Evolutionary conservation across 1,284 basidiomycete species (phyloP), one percentile per base, ranked within the genome.

Genomic region (Abortiporus biennis): DNA sequence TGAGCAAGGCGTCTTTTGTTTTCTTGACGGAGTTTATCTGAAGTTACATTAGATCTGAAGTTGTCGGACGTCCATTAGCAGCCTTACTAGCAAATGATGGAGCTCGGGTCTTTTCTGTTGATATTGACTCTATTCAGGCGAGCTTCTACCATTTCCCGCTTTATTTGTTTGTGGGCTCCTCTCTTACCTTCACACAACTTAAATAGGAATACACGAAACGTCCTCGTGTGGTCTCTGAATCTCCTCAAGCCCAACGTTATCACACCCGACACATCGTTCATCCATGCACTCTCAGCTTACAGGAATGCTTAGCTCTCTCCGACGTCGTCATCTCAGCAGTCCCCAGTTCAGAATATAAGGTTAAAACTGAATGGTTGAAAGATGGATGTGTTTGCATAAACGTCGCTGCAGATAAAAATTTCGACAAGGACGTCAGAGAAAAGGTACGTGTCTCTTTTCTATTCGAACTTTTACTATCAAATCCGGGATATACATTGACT

Each of bases 351-450:
- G 67, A 68, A 11, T 99, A 95, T 71, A 98, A 97, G 54, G 72
- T 99, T 43, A 81, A 85, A 51, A 98, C 93, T 2, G 79, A 78
- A 38, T 83, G 77, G 75, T 71, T 99, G 53, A 95, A 95, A 67
- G 89, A 93, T 52, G 95, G 94, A 2, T 94, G 92, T 51, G 69
- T 95, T 1, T 94, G 92, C 54, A 68, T 98, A 47, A 98, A 98
- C 59, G 90, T 99, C 36, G 86, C 92, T 20, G 85, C 88, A 3
- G 93, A 96, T 57, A 98, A 95, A 72, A 99, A 99, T 65, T 99
- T 98, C 59, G 92, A 96, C 60, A 80, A 80, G 47, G 86, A 96
- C 58, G 86, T 98, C 15, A 76, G 92, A 50, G 91, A 94, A 37
- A 90, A 92, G 72, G 92, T 89, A 51, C 48, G 71, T 53, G 3